Base-by-base conservation (phyloP, 371 early-diverging fungal species). In the Saksenaea vasiformis region DNA sequence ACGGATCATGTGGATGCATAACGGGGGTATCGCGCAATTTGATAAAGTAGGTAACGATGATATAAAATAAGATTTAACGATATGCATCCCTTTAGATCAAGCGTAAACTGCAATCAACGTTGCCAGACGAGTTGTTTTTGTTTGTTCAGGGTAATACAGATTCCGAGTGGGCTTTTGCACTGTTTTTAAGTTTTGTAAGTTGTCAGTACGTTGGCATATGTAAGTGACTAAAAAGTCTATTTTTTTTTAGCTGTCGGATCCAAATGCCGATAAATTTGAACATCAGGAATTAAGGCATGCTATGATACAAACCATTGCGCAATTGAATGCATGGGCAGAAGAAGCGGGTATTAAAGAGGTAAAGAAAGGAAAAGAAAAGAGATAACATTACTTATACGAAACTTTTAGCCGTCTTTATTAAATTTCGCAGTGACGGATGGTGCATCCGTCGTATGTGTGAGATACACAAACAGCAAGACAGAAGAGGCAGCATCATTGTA, bases 371-470 rank as follows among this genome's bases (percentile, higher is more conserved):
- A 24, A 41, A 19, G 31, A 51, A 44, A 10, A 5, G 1, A 17
- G 1, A 8, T 8, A 28, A 44, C 26, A 14, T 0, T 39, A 24
- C 11, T 41, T 31, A 24, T 3, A 14, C 15, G 22, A n/a, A n/a
- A n/a, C n/a, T n/a, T n/a, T 44, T 61, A 87, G 77, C 76, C 85
- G 11, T 93, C 94, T 2, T 64, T 91, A 53, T 68, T 94, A 58
- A 94, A 94, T 68, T 93, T 94, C 84, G 94, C 93, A n/a, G 92
- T 94, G 35, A 92, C 94, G 37, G 93, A 94, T 69, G 94, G 94
- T 5, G 80, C 76, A 64, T 74, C 88, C 0, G 91, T 93, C 0
- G 88, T 93, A 2, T 93, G 93, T 74, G 85, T 91, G 14, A 77
- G 94, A n/a, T 94, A 94, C 60, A 87, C 89, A 35, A 90, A 82